Base-by-base conservation (phyloP, 345 rosid genomes). In the Adansonia digitata region DNA sequence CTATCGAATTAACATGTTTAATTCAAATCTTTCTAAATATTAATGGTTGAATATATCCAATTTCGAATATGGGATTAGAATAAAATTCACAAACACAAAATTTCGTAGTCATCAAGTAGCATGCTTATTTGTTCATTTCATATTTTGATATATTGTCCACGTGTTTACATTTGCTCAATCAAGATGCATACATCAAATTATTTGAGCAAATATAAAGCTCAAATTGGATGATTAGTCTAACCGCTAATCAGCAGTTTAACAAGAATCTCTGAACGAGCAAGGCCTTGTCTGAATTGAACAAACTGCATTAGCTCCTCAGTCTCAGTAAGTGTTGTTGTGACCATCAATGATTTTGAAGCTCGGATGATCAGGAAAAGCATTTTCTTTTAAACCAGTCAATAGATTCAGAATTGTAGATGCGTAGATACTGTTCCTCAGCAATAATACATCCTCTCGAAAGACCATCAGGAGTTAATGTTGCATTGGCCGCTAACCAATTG, bases 391-490 rank as follows among this genome's bases (percentile, higher is more conserved):
- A n/a, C n/a, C n/a, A n/a, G n/a, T n/a, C n/a, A n/a, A 77, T 74
- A 82, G 71, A 75, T 77, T 77, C 82, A 35, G 73, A 82, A 76
- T 78, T 81, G 76, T 79, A 75, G 77, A 53, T 51, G 62, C 75
- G 71, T 79, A 73, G 74, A 34, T 71, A 75, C 64, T 22, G 78
- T 74, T n/a, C 65, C 52, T 74, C 76, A 14, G 76, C 73, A 71
- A n/a, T 80, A 81, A 34, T 64, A 81, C 76, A 77, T 71, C 81
- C 77, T 77, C 84, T 76, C n/a, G n/a, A n/a, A 80, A 79, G 83
- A 77, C 77, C 84, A 80, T 80, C 80, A 61, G 77, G 74, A 79
- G 84, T 80, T 79, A 79, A 79, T 73, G 84, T 79, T 75, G 82
- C 83, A 77, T 70, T 75, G 86, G 85, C 77, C 76, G 78, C 70